Evolutionary conservation across 108 stramenopile species (phyloP), one percentile per base, ranked within the genome.

Genomic region (Skeletonema marinoi): DNA sequence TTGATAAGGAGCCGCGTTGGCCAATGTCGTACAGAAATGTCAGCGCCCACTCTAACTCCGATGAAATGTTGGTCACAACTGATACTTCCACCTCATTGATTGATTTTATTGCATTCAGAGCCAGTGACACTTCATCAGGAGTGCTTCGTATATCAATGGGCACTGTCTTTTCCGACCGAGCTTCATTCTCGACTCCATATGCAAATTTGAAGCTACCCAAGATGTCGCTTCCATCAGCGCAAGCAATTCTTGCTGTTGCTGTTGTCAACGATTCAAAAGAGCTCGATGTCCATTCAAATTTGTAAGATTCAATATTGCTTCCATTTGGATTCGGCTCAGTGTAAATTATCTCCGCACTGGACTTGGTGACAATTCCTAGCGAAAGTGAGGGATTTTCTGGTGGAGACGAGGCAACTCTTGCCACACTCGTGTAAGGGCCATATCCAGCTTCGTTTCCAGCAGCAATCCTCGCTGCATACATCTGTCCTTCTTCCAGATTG

Each of bases 241-340:
- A 81, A 5, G 62, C 42, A 69, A 81, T 56, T 65, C 69, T 70
- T 44, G 62, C 54, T 19, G 65, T 50, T 33, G 69, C 73, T 58
- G 46, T 44, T 17, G 75, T 32, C 21, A 41, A 33, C 12, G 66
- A 32, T 12, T 60, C 65, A 59, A 87, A 87, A 13, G 59, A 41
- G 19, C 41, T 70, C 21, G 78, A 68, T 19, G 82, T 70, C 87
- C 87, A 87, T 72, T 87, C 87, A 68, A 87, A 64, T 61, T 82
- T 85, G 81, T 87, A 87, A 42, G 78, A 73, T 19, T 63, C 54
- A 60, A 85, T 75, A 31, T 46, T 54, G 38, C 62, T 66, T 50
- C 87, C 87, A 59, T 80, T 74, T 12, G 69, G 67, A 41, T 11
- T 50, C 16, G 81, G 81, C 36, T 54, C 62, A 6, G 77, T 78